Base-by-base conservation (phyloP, 2,329 filamentous ascomycete genomes). In the Dothistroma septosporum region DNA sequence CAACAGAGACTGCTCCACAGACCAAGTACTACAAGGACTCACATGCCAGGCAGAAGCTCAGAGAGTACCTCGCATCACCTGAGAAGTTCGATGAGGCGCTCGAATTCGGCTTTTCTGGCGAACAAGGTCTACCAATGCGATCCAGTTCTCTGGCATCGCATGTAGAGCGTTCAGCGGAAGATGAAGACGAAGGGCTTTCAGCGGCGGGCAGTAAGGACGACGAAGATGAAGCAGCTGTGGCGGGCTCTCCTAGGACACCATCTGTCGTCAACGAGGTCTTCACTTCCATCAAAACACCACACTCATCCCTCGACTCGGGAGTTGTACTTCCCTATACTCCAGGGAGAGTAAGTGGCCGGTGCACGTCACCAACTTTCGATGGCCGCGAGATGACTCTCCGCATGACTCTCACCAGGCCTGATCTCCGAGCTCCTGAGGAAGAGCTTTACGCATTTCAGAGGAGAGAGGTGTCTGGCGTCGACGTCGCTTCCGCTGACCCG, bases 81-180 rank as follows among this genome's bases (percentile, higher is more conserved):
- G 90, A 96, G 67, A 96, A 96, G 73, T 97, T 97, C 68, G 93
- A 97, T 72, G 93, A 97, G 76, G 92, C 91, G 1, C 85, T 97
- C 56, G 90, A 96, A 73, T 97, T 95, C 75, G 93, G 93, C 0
- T 97, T 97, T 69, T 91, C 92, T 6, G 52, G 55, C 11, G 58
- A 64, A 19, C 55, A 48, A 31, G 53, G 50, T 21, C 56, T 52
- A 16, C 54, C 12, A 10, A 16, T 46, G 47, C 60, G 47, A 16
- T 52, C 57, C 32, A 50, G 32, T 9, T 60, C 70, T 35, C 63
- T 63, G 11, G 57, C 69, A 56, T 68, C 71, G 55, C 58, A 60
- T 28, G 21, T 57, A 22, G 55, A 46, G 14, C 54, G 21, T 22
- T 35, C 48, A n/a, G 28, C 58, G 9, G 41, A 60, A 46, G 48